A percentile compares a stretch with the other conserved stretches of the same genome.
phyloP scores from a whole-genome alignment of 129 eudicot genomes.

The Daucus carota region DH1_v3.0 NC_030387.2:19027001-19027500 shows the following conservation, averaged over 20 bases:
- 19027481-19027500: conserved; percentile 95
- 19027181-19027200: neutral
- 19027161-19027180: neutral
- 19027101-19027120: no score
- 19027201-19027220: neutral
- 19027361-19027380: neutral
- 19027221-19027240: conserved; percentile 81
- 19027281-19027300: conserved; percentile 47
- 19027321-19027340: neutral
- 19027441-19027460: conserved; percentile 98
- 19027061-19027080: neutral
- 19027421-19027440: conserved; percentile 89
- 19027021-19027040: neutral
- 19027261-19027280: conserved; percentile 97
- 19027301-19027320: neutral
- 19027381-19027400: conserved; percentile 5
- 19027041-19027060: neutral
- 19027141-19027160: neutral
- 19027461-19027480: conserved; percentile 92
- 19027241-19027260: conserved; percentile 87
- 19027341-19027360: neutral
- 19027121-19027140: conserved; percentile 83
- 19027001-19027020: conserved; percentile 24
- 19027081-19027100: conserved; percentile 87
- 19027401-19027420: conserved; percentile 27